phyloP scores from a whole-genome alignment of 768 basidiomycete species.

The Cubamyces lactineus region DNA sequence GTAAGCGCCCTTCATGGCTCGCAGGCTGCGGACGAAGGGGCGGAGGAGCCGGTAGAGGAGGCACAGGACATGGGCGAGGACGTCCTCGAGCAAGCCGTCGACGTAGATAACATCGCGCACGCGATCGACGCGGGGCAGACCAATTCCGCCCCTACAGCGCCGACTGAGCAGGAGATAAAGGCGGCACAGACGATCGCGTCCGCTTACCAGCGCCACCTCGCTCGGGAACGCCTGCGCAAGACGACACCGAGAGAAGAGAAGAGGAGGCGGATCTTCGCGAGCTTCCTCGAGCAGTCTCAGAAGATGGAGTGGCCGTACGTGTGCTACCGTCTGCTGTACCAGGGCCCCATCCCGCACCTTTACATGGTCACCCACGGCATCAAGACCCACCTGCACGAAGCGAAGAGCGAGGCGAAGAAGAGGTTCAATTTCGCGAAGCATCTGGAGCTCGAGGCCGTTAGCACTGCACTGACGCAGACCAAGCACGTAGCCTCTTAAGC shows the following conservation, averaged over 20 bases:
- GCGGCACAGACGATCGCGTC: constrained; percentile 10
- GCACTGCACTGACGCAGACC: constrained; percentile 28
- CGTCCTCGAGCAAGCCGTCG: neutral
- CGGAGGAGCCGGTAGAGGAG: constrained; percentile 18
- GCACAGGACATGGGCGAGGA: constrained; percentile 22
- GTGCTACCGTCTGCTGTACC: constrained; percentile 42
- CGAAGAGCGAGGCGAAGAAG: constrained; percentile 40
- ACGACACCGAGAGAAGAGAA: constrained; percentile 3
- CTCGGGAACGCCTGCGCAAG: neutral
- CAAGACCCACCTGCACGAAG: constrained; percentile 28
- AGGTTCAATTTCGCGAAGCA: constrained; percentile 34
- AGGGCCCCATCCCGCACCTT: constrained; percentile 43
- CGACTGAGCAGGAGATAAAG: constrained; percentile 14
- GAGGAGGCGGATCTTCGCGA: constrained; percentile 6
- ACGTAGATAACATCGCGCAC: constrained; percentile 10
- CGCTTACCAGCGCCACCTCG: constrained; percentile 9
- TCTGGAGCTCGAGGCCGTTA: constrained; percentile 25
- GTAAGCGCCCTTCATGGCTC: neutral
- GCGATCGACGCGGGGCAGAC: constrained; percentile 12
- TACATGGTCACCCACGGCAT: constrained; percentile 45
- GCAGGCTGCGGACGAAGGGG: constrained; percentile 5
- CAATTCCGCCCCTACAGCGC: neutral
- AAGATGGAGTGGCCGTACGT: constrained; percentile 34
- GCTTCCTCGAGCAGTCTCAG: neutral
- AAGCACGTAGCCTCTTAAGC: constrained; percentile 34